Percentiles rank a stretch among this genome's conserved stretches.
These are phyloP conservation scores for Botrytis pseudocinerea DNA, from an alignment of 2,329 filamentous ascomycete genomes.

Conservation along the genomic window DNA sequence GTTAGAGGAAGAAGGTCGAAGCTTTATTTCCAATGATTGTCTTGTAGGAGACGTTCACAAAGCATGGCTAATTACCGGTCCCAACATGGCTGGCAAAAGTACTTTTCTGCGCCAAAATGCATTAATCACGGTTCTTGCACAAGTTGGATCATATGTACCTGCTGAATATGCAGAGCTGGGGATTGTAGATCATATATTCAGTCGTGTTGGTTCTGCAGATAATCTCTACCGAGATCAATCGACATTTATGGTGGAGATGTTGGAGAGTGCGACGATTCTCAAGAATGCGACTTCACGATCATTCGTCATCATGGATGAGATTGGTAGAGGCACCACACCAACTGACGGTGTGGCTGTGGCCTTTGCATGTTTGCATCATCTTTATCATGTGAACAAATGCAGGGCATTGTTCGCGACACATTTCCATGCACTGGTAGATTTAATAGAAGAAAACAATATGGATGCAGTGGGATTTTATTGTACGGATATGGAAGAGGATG, in stretches of 20 bases:
- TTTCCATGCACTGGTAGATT: slow-evolving; percentile 81
- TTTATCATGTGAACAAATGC: slow-evolving; percentile 75
- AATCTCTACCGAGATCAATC: slow-evolving; percentile 93
- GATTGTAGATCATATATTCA: slow-evolving; percentile 94
- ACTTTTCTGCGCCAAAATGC: slow-evolving; percentile 96
- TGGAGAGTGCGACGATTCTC: slow-evolving; percentile 90
- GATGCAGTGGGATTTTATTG: slow-evolving; percentile 61
- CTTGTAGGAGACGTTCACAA: slow-evolving; percentile 68
- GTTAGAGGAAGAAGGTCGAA: slow-evolving; percentile 74
- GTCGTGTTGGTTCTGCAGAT: slow-evolving; percentile 89
- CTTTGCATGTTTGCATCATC: slow-evolving; percentile 82
- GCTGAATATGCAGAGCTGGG: slow-evolving; percentile 83
- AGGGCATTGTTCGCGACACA: slow-evolving; percentile 92
- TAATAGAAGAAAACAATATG: slow-evolving; percentile 59
- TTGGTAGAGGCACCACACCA: slow-evolving; percentile 90
- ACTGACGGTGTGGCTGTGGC: slow-evolving; percentile 89
- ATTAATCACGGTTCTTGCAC: slow-evolving; percentile 88
- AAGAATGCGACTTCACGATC: slow-evolving; percentile 78
- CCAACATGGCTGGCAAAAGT: slow-evolving; percentile 99
- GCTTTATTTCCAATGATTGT: slow-evolving; percentile 85
- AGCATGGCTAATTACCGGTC: slow-evolving; percentile 71
- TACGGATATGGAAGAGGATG: slow-evolving; percentile 80
- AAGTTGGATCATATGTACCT: slow-evolving; percentile 90
- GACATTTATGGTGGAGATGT: slow-evolving; percentile 99
- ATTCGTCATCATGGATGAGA: slow-evolving; percentile 98